Evolutionary conservation across 2,329 filamentous ascomycete species (phyloP).

Genomic region (Paramyrothecium roridum): DNA sequence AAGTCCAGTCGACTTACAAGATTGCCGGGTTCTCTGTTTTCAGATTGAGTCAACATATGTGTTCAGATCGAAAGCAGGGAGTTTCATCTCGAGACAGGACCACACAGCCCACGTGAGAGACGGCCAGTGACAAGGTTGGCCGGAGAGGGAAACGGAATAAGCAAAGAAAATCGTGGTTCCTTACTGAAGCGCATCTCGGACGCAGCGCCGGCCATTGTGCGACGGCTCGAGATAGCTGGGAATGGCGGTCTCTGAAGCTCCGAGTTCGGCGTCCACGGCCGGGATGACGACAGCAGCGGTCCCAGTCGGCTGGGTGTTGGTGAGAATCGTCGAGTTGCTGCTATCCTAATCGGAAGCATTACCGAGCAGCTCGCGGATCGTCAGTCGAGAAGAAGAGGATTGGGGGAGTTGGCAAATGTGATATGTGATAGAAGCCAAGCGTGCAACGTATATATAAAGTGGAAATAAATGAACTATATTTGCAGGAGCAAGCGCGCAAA

Average conservation of each 20-base stretch:
- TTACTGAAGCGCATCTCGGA: slow-evolving; percentile 29
- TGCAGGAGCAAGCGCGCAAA: too few relatives aligned
- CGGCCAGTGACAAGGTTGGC: too few relatives aligned
- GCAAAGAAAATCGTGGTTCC: slow-evolving; percentile 7
- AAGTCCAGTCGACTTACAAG: slow-evolving; percentile 36
- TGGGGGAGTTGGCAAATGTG: not conserved
- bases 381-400: not conserved
- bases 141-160: not conserved
- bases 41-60: not conserved
- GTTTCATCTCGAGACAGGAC: not conserved
- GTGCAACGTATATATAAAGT: too few relatives aligned
- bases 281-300: not conserved
- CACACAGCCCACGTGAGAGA: not conserved
- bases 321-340: not conserved
- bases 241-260: not conserved
- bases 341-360: not conserved
- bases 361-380: not conserved
- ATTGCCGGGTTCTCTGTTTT: slow-evolving; percentile 44
- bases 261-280: not conserved
- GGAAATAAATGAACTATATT: too few relatives aligned
- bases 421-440: not conserved
- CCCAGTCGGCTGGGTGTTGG: not conserved
- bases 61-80: not conserved
- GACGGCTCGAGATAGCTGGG: not conserved
- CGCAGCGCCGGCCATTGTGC: slow-evolving; percentile 3